Conservation (phyloP, 768 basidiomycete species). For the Pholiota microspora region DNA sequence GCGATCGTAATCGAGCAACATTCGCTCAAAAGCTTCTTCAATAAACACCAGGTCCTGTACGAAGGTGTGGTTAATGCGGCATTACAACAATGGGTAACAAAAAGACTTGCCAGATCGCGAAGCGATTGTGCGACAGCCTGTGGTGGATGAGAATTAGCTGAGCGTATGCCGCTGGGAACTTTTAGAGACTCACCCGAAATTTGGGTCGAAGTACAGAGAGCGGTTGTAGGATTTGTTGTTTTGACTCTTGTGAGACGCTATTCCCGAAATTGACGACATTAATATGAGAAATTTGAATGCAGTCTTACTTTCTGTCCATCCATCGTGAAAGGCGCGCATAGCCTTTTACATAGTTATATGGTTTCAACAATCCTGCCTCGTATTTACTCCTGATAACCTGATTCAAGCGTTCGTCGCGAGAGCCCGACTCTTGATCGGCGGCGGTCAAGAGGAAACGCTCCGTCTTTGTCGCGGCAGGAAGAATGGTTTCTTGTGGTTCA, state of each 20-base stretch:
- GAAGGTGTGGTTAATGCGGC: conserved; percentile 15
- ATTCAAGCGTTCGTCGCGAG: conserved; percentile 85
- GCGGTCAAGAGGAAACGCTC: conserved; percentile 91
- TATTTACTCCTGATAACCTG: conserved; percentile 95
- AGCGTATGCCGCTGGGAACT: conserved; percentile 1
- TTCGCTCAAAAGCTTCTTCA: conserved; percentile 95
- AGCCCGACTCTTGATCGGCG: conserved; percentile 90
- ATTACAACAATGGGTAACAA: background rate
- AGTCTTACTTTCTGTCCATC: conserved; percentile 87
- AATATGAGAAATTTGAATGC: background rate
- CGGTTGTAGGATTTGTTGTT: conserved; percentile 89
- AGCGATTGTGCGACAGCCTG: conserved; percentile 83
- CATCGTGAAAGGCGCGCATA: conserved; percentile 88
- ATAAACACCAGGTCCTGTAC: conserved; percentile 90
- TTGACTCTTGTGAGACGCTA: conserved; percentile 87
- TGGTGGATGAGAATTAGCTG: conserved; percentile 5
- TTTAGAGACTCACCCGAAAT: conserved; percentile 57
- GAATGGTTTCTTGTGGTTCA: conserved; percentile 47
- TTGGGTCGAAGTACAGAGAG: conserved; percentile 83
- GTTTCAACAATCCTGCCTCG: conserved; percentile 91
- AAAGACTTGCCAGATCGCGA: conserved; percentile 59
- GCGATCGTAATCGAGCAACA: conserved; percentile 93
- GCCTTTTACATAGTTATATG: conserved; percentile 96
- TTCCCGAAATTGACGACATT: conserved; percentile 1
- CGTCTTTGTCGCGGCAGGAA: conserved; percentile 75